Percentiles rank a stretch among this genome's conserved stretches.
Conservation (phyloP, 495 filamentous ascomycete genomes). For the Aspergillus diversus region DNA sequence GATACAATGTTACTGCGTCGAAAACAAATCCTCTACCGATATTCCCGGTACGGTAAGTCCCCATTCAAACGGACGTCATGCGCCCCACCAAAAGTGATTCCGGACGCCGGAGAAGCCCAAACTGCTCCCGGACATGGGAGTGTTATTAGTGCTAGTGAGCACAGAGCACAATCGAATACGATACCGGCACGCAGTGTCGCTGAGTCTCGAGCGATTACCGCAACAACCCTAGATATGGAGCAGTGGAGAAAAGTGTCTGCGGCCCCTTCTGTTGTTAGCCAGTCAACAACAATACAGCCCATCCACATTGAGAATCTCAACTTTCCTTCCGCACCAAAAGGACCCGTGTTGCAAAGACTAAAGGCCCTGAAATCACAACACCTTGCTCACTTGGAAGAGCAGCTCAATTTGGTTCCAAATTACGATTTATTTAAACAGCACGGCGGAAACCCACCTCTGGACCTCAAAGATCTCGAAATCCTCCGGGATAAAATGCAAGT, state of each 20-base stretch:
- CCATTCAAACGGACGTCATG: not conserved
- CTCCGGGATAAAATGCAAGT: not conserved
- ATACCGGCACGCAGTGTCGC: slow-evolving; percentile 1
- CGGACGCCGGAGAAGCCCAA: not conserved
- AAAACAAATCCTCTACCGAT: slow-evolving; percentile 17
- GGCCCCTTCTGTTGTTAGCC: slow-evolving; percentile 8
- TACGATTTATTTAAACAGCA: not conserved
- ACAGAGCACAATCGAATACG: not conserved
- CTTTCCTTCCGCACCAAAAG: slow-evolving; percentile 2
- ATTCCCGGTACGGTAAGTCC: slow-evolving; percentile 13
- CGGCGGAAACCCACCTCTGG: not conserved
- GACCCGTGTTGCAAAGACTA: not conserved
- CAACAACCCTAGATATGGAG: slow-evolving; percentile 11
- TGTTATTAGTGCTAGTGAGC: too few species aligned
- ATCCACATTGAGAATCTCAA: not conserved
- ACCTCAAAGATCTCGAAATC: not conserved
- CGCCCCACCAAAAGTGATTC: not conserved
- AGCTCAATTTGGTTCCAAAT: not conserved
- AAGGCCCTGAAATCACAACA: not conserved
- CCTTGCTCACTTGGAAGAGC: not conserved
- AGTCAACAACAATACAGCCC: slow-evolving; percentile 7
- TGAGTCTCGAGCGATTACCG: slow-evolving; percentile 8
- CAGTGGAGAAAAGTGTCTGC: slow-evolving; percentile 13
- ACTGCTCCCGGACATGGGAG: not conserved
- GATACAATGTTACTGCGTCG: slow-evolving; percentile 16